These are phyloP conservation scores for Ceratocystis cacaofunesta DNA, from an alignment of 2,329 filamentous ascomycete genomes.

Conservation along the genomic window DNA sequence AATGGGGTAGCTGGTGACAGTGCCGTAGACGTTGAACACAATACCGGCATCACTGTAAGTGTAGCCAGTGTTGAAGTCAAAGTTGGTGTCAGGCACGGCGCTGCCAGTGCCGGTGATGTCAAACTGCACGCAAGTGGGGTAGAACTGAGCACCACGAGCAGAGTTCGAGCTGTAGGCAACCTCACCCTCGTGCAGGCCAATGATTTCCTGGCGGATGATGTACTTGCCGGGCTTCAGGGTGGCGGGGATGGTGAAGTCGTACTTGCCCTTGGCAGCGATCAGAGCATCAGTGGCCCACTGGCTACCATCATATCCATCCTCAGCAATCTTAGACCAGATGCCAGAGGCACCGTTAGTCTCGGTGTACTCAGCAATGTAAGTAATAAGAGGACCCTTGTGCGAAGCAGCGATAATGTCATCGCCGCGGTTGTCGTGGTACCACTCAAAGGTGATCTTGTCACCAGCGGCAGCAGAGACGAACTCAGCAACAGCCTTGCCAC, in stretches of 20 bases:
- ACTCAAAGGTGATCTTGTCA: slow-evolving; percentile 34
- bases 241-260: slow-evolving; percentile 33
- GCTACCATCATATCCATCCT: slow-evolving; percentile 28
- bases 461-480: slow-evolving; percentile 33
- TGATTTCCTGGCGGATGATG: slow-evolving; percentile 40
- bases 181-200: slow-evolving; percentile 35
- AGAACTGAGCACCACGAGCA: slow-evolving; percentile 33
- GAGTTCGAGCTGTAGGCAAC: slow-evolving; percentile 24
- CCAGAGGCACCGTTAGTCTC: slow-evolving; percentile 31
- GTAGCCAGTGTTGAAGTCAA: slow-evolving; percentile 40
- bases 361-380: slow-evolving; percentile 35
- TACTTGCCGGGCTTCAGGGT: slow-evolving; percentile 36
- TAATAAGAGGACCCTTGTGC: slow-evolving; percentile 39
- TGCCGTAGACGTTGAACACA: slow-evolving; percentile 41
- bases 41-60: slow-evolving; percentile 42
- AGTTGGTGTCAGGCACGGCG: slow-evolving; percentile 29
- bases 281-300: slow-evolving; percentile 31
- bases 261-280: slow-evolving; percentile 34
- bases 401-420: slow-evolving; percentile 40
- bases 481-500: slow-evolving; percentile 24
- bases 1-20: slow-evolving; percentile 23
- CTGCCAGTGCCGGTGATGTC: slow-evolving; percentile 30
- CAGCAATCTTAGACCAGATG: slow-evolving; percentile 36
- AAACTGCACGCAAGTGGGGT: slow-evolving; percentile 37
- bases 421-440: slow-evolving; percentile 34